Conservation (phyloP, 306 rosid species). For the Canavalia gladiata region DNA sequence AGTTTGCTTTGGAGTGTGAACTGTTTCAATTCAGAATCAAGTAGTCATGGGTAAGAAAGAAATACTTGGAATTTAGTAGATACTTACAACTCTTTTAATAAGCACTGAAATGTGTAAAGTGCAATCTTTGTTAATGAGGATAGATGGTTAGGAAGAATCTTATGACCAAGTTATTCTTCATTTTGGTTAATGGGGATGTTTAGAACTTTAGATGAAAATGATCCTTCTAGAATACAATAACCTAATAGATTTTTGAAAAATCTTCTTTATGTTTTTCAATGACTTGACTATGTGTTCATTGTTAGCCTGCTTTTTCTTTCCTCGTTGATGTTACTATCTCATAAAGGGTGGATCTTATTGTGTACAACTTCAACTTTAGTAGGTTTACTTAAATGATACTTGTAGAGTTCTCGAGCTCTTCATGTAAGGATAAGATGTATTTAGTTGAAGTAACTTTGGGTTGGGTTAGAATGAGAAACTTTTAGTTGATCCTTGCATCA, state of each 20-base stretch:
- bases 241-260: not conserved
- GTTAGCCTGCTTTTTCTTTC: not conserved
- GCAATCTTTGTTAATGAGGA: not conserved
- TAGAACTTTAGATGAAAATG: not conserved
- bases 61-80: slow-evolving; percentile 19
- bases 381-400: not conserved
- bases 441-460: not conserved
- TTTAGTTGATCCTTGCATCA: not conserved
- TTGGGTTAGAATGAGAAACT: slow-evolving; percentile 1
- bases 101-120: not conserved
- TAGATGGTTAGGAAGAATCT: slow-evolving; percentile 26
- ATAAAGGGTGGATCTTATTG: not conserved
- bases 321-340: not conserved
- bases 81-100: not conserved
- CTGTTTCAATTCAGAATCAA: slow-evolving; percentile 29
- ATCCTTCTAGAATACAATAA: slow-evolving; percentile 19
- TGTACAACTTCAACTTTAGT: not conserved
- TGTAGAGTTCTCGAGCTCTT: slow-evolving; percentile 6
- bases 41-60: not conserved
- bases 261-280: not conserved
- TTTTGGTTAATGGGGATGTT: not conserved
- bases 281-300: slow-evolving; percentile 18
- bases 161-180: not conserved
- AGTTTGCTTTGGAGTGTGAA: slow-evolving; percentile 53
- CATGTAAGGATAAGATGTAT: not conserved